Conservation (phyloP, 768 basidiomycete genomes). For the Naganishia randhawae region DNA sequence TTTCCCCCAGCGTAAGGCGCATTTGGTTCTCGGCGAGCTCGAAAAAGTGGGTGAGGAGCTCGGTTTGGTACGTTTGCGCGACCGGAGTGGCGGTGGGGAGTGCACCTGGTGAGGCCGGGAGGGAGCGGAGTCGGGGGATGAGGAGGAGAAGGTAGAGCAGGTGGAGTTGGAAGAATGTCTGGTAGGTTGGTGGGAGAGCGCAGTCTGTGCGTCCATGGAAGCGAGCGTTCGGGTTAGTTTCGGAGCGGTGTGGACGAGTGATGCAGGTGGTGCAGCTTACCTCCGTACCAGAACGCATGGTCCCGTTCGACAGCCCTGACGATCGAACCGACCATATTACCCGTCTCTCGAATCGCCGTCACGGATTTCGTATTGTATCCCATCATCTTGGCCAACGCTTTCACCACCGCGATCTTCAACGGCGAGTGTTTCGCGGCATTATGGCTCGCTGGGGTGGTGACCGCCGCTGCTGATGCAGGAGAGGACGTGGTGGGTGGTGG, state of each 20-base stretch:
- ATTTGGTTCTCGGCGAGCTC: constrained; percentile 87
- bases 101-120: constrained; percentile 59
- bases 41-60: constrained; percentile 90
- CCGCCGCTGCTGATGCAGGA: neutral
- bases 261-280: constrained; percentile 39
- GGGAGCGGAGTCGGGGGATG: constrained; percentile 77
- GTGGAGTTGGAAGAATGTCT: constrained; percentile 92
- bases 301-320: constrained; percentile 52
- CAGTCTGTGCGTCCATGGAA: too few species aligned
- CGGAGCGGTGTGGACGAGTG: neutral
- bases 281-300: constrained; percentile 53
- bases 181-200: constrained; percentile 82
- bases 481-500: constrained; percentile 6
- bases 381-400: constrained; percentile 50
- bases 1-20: constrained; percentile 65
- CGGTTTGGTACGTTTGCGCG: constrained; percentile 62
- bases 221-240: neutral
- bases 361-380: constrained; percentile 52
- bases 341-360: constrained; percentile 53
- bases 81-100: constrained; percentile 27
- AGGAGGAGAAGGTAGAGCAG: constrained; percentile 91
- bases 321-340: constrained; percentile 52
- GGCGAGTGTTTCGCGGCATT: constrained; percentile 35
- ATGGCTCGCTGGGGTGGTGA: constrained; percentile 24
- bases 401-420: constrained; percentile 41